Percentiles rank a stretch among this genome's conserved stretches.
These are phyloP conservation scores for Rhododendron ovatum DNA, from an alignment of 148 eudicot genomes.

Conservation along the genomic window DNA sequence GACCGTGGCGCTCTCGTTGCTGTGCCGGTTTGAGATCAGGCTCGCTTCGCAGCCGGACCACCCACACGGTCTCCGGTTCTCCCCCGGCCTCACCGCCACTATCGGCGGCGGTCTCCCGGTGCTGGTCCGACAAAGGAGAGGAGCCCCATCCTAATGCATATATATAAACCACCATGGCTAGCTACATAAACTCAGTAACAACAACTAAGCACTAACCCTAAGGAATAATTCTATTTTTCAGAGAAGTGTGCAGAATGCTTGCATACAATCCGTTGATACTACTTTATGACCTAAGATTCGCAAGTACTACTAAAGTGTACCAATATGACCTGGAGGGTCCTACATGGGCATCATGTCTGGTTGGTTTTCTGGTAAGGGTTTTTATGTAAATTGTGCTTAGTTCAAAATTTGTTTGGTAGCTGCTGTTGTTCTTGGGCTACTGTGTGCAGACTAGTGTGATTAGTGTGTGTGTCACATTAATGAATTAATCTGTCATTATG, in stretches of 20 bases:
- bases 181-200: not conserved
- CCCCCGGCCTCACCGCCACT: constrained; percentile 67
- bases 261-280: not conserved
- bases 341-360: not conserved
- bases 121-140: constrained; percentile 22
- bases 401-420: not conserved
- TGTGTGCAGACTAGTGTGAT: not conserved
- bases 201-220: not conserved
- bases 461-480: not conserved
- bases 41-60: constrained; percentile 4
- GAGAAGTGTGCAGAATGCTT: not conserved
- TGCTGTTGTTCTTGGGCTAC: not conserved
- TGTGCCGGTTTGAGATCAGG: constrained; percentile 36
- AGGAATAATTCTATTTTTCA: not conserved
- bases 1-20: constrained; percentile 34
- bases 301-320: not conserved
- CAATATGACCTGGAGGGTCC: not conserved
- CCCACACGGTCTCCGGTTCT: constrained; percentile 29
- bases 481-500: not conserved
- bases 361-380: not conserved
- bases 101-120: constrained; percentile 46
- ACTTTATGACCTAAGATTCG: not conserved
- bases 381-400: not conserved
- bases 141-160: not conserved
- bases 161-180: not conserved